A percentile compares a stretch with the other conserved stretches of the same genome.
These are phyloP conservation scores for Rhodomyrtus tomentosa DNA, from an alignment of 345 rosid genomes.

Conservation along the genomic window DNA sequence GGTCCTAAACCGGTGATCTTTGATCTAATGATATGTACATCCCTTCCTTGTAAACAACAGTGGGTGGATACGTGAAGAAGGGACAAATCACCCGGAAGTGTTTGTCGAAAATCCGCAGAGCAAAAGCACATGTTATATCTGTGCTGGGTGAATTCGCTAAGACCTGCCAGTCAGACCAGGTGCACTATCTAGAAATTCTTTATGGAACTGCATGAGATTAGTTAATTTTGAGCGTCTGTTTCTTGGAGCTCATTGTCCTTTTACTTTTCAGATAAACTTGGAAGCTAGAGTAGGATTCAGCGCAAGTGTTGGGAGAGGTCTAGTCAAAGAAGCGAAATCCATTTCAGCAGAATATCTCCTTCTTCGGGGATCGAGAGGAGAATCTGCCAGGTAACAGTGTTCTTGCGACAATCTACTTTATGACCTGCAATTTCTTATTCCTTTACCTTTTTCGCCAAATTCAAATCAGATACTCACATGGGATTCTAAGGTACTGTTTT, in stretches of 20 bases:
- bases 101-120: constrained; percentile 44
- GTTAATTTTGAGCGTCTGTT: background rate
- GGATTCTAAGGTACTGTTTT: constrained; percentile 36
- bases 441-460: background rate
- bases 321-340: constrained; percentile 62
- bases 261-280: constrained; percentile 44
- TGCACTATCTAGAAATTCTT: background rate
- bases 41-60: constrained; percentile 11
- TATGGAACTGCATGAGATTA: background rate
- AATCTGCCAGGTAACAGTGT: background rate
- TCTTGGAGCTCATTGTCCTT: background rate
- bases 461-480: constrained; percentile 27
- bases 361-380: constrained; percentile 47
- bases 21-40: background rate
- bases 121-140: constrained; percentile 77
- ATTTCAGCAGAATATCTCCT: constrained; percentile 62
- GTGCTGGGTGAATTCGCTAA: constrained; percentile 66
- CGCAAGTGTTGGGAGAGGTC: constrained; percentile 46
- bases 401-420: background rate
- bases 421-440: background rate
- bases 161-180: constrained; percentile 54
- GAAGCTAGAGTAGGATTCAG: constrained; percentile 79
- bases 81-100: constrained; percentile 15
- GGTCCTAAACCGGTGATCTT: background rate
- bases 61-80: constrained; percentile 41